These are phyloP conservation scores for Solanum hybrid DNA, from an alignment of 305 asterid genomes.

Conservation along the genomic window DNA sequence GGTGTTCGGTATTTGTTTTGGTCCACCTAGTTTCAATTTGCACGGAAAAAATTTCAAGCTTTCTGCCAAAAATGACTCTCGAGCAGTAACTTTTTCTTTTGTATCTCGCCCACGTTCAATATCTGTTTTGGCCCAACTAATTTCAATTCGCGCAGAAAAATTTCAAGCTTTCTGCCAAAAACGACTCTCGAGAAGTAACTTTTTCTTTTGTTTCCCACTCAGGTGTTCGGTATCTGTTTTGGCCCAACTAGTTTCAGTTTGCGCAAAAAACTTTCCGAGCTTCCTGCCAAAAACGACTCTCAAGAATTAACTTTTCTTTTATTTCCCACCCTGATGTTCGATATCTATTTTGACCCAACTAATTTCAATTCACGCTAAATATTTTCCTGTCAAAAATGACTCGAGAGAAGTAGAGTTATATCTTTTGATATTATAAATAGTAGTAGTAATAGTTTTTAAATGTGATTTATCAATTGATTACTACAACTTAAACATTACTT, in stretches of 20 bases:
- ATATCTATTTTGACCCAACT: neutral
- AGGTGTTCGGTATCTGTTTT: neutral
- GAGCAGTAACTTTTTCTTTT: neutral
- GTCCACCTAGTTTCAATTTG: neutral
- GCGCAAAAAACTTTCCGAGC: neutral
- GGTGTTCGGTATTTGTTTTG: neutral
- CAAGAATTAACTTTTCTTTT: neutral
- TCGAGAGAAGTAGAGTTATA: neutral
- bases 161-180: neutral
- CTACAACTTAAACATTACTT: neutral
- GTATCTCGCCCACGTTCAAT: too few relatives aligned
- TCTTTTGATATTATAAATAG: neutral
- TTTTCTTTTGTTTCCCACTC: neutral
- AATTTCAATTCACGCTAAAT: neutral
- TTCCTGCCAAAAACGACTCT: neutral
- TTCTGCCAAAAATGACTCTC: neutral
- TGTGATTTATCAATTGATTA: neutral
- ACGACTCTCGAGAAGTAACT: neutral
- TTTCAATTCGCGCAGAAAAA: neutral
- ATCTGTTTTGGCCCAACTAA: neutral
- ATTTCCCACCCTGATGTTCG: neutral
- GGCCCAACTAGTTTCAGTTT: neutral
- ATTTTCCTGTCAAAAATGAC: neutral
- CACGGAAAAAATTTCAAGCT: neutral
- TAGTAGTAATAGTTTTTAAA: neutral